Base-by-base conservation (phyloP, 2,329 filamentous ascomycete species). In the Cladophialophora exuberans region DNA sequence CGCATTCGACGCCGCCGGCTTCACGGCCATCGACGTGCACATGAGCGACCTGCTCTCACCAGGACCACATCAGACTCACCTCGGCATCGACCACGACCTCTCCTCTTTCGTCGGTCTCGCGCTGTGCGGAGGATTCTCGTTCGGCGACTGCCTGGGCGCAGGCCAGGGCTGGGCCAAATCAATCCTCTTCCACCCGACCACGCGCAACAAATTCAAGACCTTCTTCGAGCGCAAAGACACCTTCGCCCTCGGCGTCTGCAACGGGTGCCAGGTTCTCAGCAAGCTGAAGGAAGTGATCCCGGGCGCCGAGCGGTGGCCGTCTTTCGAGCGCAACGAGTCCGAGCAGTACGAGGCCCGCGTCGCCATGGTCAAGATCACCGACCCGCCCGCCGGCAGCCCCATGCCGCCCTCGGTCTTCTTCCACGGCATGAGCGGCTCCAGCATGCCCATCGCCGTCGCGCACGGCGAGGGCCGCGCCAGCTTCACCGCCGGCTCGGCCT, bases 121-220 rank as follows among this genome's bases (percentile, higher is more conserved):
- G 30, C 91, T 91, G n/a, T 96, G 92, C 62, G 94, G 94, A 69
- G 94, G 94, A 45, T 97, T 99, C 82, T 96, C 90, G 13, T 97
- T 96, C 70, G 91, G 91, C 64, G 89, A 93, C 65, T 89, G 93
- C 31, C 83, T 97, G 0, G 94, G 93, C 56, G 94, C 94, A n/a
- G 94, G 94, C 49, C 88, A 93, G 66, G 94, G 94, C 38, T 99
- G 94, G 94, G 90, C 94, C 3, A 92, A 95, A 74, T 93, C 89
- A 1, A 91, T 97, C 33, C 82, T 97, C 15, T 83, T 95, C 71
- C 90, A 97, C 73, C 82, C 82, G 20, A 76, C 87, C 54, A 86
- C 87, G 36, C 84, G 91, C 36, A 79, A 81, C 54, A 88, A 93
- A 64, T 97, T 97, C 75, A 78, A 87, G 66, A 73, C 77, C 44